Conservation (phyloP, 164 flowering plant genomes). For the Piper longum region DNA sequence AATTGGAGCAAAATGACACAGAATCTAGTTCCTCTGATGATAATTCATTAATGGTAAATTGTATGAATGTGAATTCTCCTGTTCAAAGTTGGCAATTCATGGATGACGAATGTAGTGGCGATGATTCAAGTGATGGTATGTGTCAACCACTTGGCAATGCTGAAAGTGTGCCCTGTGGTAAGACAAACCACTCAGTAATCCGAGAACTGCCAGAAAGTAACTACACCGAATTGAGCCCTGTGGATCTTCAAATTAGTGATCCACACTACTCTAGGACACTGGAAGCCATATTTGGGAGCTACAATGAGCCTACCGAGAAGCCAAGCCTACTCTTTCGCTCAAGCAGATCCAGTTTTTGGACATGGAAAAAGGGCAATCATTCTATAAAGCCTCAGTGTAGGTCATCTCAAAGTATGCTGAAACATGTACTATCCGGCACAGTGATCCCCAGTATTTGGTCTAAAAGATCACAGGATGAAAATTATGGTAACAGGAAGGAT, state of each 20-base stretch:
- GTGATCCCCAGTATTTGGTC: conserved; percentile 24
- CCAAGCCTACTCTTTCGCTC: conserved; percentile 12
- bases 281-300: conserved; percentile 31
- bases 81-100: conserved; percentile 56
- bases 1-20: conserved; percentile 14
- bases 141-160: conserved; percentile 41
- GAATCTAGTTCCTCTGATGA: conserved; percentile 30
- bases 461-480: conserved; percentile 18
- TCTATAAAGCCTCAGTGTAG: conserved; percentile 8
- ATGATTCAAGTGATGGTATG: conserved; percentile 50
- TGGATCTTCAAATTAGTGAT: conserved; percentile 32
- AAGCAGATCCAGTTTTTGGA: conserved; percentile 36
- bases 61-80: conserved; percentile 36
- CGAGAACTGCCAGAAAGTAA: conserved; percentile 32
- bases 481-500: conserved; percentile 12
- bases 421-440: conserved; percentile 43
- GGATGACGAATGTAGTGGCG: conserved; percentile 52
- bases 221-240: conserved; percentile 24
- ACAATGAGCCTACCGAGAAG: conserved; percentile 20
- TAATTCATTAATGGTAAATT: conserved; percentile 47
- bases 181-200: conserved; percentile 6
- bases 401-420: conserved; percentile 38
- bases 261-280: conserved; percentile 50
- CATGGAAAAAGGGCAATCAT: conserved; percentile 38
- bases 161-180: conserved; percentile 17